Percentiles rank a stretch among this genome's conserved stretches.
These are phyloP conservation scores for Grigorovia humatica DNA, from an alignment of 805 yeast species.

Conservation along the genomic window DNA sequence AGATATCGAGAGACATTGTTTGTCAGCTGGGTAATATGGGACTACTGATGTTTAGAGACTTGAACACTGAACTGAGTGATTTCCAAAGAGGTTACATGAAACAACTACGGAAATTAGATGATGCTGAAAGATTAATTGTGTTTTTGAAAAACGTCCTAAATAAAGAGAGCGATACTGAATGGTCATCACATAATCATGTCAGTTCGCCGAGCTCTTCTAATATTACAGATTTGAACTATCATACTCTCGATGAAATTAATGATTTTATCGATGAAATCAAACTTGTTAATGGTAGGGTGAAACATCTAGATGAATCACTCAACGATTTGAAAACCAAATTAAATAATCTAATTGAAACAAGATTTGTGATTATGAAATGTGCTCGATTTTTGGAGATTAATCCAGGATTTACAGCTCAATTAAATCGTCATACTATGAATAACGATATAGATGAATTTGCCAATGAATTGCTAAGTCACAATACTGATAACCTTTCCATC, in stretches of 20 bases:
- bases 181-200: constrained; percentile 30
- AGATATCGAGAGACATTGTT: constrained; percentile 75
- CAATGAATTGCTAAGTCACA: constrained; percentile 8
- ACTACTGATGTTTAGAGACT: constrained; percentile 75
- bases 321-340: constrained; percentile 51
- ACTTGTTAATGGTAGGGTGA: constrained; percentile 60
- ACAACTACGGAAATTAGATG: constrained; percentile 75
- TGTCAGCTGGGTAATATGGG: constrained; percentile 81
- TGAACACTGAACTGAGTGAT: constrained; percentile 68
- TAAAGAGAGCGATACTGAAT: constrained; percentile 31
- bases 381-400: constrained; percentile 38
- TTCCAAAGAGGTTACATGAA: constrained; percentile 88
- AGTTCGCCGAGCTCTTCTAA: constrained; percentile 14
- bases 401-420: constrained; percentile 22
- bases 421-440: constrained; percentile 10
- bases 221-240: constrained; percentile 18
- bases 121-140: constrained; percentile 65
- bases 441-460: constrained; percentile 11
- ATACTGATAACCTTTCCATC: constrained; percentile 9
- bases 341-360: constrained; percentile 57
- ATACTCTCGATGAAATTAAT: constrained; percentile 38
- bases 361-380: constrained; percentile 47
- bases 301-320: constrained; percentile 61
- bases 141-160: constrained; percentile 40
- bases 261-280: constrained; percentile 52